phyloP scores from a whole-genome alignment of 345 rosid genomes.

The Leavenworthia alabamica region DNA sequence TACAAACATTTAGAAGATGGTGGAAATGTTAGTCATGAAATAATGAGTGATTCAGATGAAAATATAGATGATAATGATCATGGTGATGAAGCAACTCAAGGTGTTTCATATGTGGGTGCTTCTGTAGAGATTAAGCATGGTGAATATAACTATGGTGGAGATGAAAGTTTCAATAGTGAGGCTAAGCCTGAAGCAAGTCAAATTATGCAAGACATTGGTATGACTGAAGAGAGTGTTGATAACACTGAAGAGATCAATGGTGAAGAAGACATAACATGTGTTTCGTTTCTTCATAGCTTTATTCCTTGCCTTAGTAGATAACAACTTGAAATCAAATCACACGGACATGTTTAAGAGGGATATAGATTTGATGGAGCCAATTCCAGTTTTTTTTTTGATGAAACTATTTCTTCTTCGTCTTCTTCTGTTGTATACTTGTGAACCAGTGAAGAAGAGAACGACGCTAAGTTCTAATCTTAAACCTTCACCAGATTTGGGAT shows the following conservation, averaged over 20 bases:
- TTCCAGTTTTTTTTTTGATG: no score
- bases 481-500: no score
- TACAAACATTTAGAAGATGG: background rate
- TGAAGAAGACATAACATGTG: background rate
- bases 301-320: no score
- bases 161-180: background rate
- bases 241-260: background rate
- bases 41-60: background rate
- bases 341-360: background rate
- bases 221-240: background rate
- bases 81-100: background rate
- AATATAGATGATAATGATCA: no score
- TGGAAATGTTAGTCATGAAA: background rate
- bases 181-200: background rate
- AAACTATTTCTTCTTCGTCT: no score
- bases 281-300: background rate
- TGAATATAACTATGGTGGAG: background rate
- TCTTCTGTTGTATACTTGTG: no score
- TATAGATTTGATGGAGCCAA: no score
- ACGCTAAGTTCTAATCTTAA: no score
- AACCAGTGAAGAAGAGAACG: no score
- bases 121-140: background rate
- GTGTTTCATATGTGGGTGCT: background rate
- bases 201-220: background rate
- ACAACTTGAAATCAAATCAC: background rate